A percentile compares a stretch with the other conserved stretches of the same genome.
Evolutionary conservation across 1,284 basidiomycete genomes (phyloP).

Genomic region (Exsudoporus floridanus): DNA sequence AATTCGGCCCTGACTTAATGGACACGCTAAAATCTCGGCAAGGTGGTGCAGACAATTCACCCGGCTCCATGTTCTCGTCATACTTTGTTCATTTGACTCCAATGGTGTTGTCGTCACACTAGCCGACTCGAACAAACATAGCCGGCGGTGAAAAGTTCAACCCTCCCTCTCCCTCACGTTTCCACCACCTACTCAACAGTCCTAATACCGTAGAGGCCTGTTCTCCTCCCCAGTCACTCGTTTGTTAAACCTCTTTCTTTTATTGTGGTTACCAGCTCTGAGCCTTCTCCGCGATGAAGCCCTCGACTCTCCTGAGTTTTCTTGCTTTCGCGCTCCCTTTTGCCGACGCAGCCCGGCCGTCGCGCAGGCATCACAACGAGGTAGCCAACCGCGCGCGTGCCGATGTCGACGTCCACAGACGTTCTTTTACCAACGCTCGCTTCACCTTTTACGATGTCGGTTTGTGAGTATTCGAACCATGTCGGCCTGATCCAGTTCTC

Average conservation of each 20-base stretch:
- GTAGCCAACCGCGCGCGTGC: constrained; percentile 43
- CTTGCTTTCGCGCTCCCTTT: constrained; percentile 40
- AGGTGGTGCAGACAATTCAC: background rate
- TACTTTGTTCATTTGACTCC: too few species aligned
- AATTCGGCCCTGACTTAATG: too few species aligned
- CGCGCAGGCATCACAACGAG: constrained; percentile 41
- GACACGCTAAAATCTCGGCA: background rate
- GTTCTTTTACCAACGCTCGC: constrained; percentile 34
- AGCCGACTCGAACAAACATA: constrained; percentile 25
- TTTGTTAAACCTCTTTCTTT: constrained; percentile 19
- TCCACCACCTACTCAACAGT: background rate
- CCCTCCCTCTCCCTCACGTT: background rate
- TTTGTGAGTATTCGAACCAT: constrained; percentile 41
- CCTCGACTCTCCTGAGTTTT: constrained; percentile 25
- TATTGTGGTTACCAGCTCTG: background rate
- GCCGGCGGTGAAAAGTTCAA: background rate
- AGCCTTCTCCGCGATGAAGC: constrained; percentile 22
- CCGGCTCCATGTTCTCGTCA: too few species aligned
- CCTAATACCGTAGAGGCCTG: constrained; percentile 12
- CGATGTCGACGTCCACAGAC: constrained; percentile 40
- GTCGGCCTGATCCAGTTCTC: background rate
- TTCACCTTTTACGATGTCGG: constrained; percentile 58
- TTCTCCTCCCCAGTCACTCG: constrained; percentile 27
- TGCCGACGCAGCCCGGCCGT: constrained; percentile 33
- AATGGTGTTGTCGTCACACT: constrained; percentile 14